Conservation (phyloP, 2,329 filamentous ascomycete species). For the Fusarium sp. region DNA sequence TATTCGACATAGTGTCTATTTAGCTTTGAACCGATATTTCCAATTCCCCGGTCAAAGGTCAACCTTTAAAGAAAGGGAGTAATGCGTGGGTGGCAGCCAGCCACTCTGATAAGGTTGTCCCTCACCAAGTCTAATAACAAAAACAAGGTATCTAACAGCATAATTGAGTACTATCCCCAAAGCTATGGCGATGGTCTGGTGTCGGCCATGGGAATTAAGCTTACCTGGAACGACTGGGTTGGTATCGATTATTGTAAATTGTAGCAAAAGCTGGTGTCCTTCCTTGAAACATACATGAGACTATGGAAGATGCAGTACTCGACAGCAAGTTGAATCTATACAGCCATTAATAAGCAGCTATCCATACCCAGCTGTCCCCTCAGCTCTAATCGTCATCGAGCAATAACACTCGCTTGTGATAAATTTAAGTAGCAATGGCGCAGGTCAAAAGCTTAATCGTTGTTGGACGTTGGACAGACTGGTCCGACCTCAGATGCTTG, state of each 20-base stretch:
- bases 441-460: background rate
- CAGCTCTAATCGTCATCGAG: background rate
- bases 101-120: background rate
- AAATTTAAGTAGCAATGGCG: background rate
- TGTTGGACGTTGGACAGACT: background rate
- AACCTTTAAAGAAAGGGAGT: background rate
- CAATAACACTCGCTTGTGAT: background rate
- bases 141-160: background rate
- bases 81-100: background rate
- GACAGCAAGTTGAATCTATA: background rate
- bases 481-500: background rate
- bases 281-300: background rate
- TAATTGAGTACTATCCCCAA: background rate
- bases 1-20: background rate
- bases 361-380: background rate
- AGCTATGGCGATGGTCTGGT: background rate
- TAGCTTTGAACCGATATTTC: background rate
- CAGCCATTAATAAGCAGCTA: background rate
- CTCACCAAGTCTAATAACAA: background rate
- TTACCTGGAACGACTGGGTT: background rate
- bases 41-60: background rate
- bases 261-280: background rate
- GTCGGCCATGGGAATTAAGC: conserved; percentile 3
- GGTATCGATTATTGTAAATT: background rate
- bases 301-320: background rate